A percentile compares a stretch with the other conserved stretches of the same genome.
Conservation (phyloP, 139 green algal genomes). For the Bryopsis sp. region DNA sequence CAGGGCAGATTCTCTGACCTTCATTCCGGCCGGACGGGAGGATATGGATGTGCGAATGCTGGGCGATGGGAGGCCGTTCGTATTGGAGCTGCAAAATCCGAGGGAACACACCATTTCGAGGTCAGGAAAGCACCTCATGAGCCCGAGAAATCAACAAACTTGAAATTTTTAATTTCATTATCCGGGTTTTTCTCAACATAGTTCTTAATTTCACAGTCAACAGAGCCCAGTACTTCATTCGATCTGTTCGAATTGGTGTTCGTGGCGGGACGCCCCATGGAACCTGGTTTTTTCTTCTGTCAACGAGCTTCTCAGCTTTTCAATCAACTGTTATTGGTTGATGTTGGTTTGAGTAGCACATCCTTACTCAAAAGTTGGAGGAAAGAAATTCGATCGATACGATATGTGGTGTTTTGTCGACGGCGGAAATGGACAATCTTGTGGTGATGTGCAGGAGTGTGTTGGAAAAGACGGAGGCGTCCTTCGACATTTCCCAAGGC, state of each 20-base stretch:
- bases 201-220: neutral
- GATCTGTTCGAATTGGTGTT: neutral
- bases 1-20: constrained; percentile 28
- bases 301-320: too few species aligned
- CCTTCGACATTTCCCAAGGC: constrained; percentile 18
- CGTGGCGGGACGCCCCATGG: too few species aligned
- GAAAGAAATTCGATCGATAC: too few species aligned
- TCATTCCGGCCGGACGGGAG: constrained; percentile 60
- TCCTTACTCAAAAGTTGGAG: too few species aligned
- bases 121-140: constrained; percentile 5
- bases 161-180: neutral
- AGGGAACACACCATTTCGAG: constrained; percentile 12
- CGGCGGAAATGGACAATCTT: too few species aligned
- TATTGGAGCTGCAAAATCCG: constrained; percentile 57
- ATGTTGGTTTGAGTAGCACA: too few species aligned
- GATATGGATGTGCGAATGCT: constrained; percentile 87
- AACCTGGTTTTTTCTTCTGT: too few species aligned
- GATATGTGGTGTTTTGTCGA: too few species aligned
- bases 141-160: too few species aligned
- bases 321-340: too few species aligned
- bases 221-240: neutral
- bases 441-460: too few species aligned
- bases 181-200: neutral
- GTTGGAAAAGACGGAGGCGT: neutral
- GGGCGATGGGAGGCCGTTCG: constrained; percentile 68